Evolutionary conservation across 352 stramenopile genomes (phyloP), one percentile per base, ranked within the genome.

Genomic region (Phytophthora foliorum): DNA sequence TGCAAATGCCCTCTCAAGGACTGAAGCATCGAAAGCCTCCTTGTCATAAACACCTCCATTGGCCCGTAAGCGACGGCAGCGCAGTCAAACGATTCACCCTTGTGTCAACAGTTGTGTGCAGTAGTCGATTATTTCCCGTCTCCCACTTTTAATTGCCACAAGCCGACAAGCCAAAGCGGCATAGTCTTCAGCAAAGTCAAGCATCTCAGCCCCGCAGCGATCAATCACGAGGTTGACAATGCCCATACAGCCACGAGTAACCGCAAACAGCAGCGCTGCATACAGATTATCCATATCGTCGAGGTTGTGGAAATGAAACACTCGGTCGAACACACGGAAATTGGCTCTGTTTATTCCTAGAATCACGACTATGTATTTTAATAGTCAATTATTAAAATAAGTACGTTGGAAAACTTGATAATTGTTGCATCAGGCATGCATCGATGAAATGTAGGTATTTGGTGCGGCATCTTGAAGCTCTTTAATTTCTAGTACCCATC

Each of bases 171-270:
- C 14, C 38, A 38, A 53, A 22, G 7, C 5, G 16, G 53, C 42
- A 25, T 22, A 6, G 4, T 21, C 29, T 0, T 53, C n/a, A 11
- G 22, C 42, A 10, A 25, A 44, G 24, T 63, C 41, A 22, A 63
- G 55, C 14, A 63, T 21, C 10, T 54, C 41, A 6, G 13, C 17
- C 2, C 41, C 27, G 17, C 55, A 24, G 2, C 42, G 19, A 5
- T 63, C 55, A 13, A 45, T 21, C 17, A 63, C 17, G n/a, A 46
- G 44, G 29, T 44, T n/a, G 55, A 63, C 42, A 10, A 63, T 55
- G 13, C 48, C 42, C 7, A n/a, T n/a, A n/a, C n/a, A n/a, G n/a
- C n/a, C n/a, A n/a, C n/a, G 42, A 38, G 14, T 19, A 25, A 34
- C 32, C 6, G 42, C 56, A 39, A 38, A 19, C 4, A 42, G 6